Conservation (phyloP, 768 basidiomycete species). For the Russula dissimulans region DNA sequence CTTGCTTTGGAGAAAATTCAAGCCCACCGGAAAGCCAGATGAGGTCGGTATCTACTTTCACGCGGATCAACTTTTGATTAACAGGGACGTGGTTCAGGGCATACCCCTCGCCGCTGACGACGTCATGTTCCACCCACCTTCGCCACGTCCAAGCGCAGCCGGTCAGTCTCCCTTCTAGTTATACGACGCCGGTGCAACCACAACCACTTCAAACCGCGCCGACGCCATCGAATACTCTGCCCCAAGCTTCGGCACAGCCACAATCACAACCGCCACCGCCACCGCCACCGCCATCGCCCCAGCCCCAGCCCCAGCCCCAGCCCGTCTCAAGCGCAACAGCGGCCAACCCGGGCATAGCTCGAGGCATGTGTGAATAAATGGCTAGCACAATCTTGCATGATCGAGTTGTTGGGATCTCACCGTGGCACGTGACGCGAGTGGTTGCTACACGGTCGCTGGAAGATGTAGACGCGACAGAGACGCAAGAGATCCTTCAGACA, state of each 20-base stretch:
- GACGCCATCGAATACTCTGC: background rate
- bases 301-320: background rate
- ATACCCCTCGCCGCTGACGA: conserved; percentile 72
- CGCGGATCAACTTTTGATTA: background rate
- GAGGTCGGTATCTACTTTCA: conserved; percentile 36
- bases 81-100: conserved; percentile 34
- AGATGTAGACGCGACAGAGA: too few species aligned
- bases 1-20: conserved; percentile 71
- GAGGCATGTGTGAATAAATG: background rate
- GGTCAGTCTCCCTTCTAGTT: conserved; percentile 20
- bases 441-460: too few species aligned
- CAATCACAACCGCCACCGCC: conserved; percentile 3
- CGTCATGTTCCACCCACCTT: conserved; percentile 66
- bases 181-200: conserved; percentile 5
- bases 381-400: too few species aligned
- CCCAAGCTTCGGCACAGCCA: background rate
- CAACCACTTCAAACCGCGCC: background rate
- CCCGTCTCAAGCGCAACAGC: background rate
- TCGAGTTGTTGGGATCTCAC: too few species aligned
- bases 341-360: conserved; percentile 15
- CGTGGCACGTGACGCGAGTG: too few species aligned
- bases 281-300: background rate
- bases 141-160: conserved; percentile 32
- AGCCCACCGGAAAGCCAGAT: conserved; percentile 72
- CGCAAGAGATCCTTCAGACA: too few species aligned